These are phyloP conservation scores for Podospora conica DNA, from an alignment of 495 filamentous ascomycete genomes.

Conservation along the genomic window DNA sequence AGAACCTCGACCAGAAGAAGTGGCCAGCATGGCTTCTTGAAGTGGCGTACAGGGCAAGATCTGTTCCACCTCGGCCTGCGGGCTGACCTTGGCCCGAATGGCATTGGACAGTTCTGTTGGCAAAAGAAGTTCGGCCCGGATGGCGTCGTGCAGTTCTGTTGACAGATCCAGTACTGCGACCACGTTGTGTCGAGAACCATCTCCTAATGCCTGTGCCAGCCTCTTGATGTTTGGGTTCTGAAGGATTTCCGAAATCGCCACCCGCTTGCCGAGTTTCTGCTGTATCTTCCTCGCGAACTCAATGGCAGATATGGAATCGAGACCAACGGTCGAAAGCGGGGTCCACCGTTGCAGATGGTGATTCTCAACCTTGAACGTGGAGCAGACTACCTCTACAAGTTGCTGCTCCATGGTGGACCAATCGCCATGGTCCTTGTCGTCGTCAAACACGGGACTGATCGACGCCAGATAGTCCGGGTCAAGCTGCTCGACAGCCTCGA, in stretches of 20 bases:
- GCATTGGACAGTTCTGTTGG: constrained; percentile 27
- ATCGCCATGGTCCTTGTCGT: constrained; percentile 36
- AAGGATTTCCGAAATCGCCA: constrained; percentile 59
- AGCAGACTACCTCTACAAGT: constrained; percentile 40
- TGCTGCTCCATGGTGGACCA: constrained; percentile 46
- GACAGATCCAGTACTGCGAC: constrained; percentile 31
- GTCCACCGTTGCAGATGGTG: constrained; percentile 52
- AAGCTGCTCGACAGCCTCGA: constrained; percentile 14
- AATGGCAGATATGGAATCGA: constrained; percentile 81
- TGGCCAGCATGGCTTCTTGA: constrained; percentile 72
- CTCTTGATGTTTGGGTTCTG: constrained; percentile 52
- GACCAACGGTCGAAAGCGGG: constrained; percentile 48
- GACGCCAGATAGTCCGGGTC: constrained; percentile 13
- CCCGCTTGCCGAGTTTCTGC: constrained; percentile 31
- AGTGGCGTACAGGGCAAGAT: constrained; percentile 75
- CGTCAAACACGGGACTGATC: constrained; percentile 17
- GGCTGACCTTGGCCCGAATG: constrained; percentile 28
- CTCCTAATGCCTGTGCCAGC: constrained; percentile 38
- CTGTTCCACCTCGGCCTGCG: constrained; percentile 29
- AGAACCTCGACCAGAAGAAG: constrained; percentile 31
- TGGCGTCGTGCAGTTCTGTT: constrained; percentile 25
- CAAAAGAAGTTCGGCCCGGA: constrained; percentile 36
- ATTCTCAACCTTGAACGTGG: constrained; percentile 40
- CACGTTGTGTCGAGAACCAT: background rate
- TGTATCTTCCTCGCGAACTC: constrained; percentile 50